Base-by-base conservation (phyloP, 495 filamentous ascomycete genomes). In the Recurvomyces mirabilis region DNA sequence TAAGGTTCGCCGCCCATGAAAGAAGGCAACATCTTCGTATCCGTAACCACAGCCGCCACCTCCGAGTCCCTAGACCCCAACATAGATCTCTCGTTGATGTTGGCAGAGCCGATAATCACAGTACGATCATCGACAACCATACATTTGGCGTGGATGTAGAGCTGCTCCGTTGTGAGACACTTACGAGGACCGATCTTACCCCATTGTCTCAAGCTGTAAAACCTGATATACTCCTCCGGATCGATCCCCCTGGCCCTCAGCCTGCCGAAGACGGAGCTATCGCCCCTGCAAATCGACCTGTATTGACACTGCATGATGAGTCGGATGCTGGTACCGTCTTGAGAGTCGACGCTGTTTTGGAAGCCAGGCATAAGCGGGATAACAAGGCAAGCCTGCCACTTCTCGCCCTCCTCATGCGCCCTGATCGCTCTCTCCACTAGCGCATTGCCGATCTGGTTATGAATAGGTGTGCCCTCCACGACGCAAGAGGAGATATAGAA, bases 81-180 rank as follows among this genome's bases (percentile, higher is more conserved):
- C 87, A 99, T 89, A 11, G 88, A 95, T 22, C 91, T 82, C 59
- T 99, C 91, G 56, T 99, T 99, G 68, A 99, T 99, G 58, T 99
- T 99, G 21, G 91, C 93, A 29, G 88, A 95, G 14, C 91, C 91
- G 55, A 99, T 99, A 43, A 99, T 81, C 18, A 80, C 89, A 52
- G 87, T 77, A 24, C 88, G 75, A 56, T 99, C 91, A 61, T 99
- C 91, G 3, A 94, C 91, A 44, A 99, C 73, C 75, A 96, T 95
- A 53, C 80, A 87, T 58, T 99, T 99, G 34, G 91, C 91, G 53
- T 99, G 91, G 35, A 99, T 96, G 53, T 99, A 99, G 2, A 99
- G 73, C 64, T 96, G 91, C 60, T 99, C 91, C 11, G 91, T 96
- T 12, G 91, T 84, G 24, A 99, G 63, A 38, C 77, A 74, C 46